Evolutionary conservation across 441 rosid species (phyloP).

Genomic region (Hura crepitans): DNA sequence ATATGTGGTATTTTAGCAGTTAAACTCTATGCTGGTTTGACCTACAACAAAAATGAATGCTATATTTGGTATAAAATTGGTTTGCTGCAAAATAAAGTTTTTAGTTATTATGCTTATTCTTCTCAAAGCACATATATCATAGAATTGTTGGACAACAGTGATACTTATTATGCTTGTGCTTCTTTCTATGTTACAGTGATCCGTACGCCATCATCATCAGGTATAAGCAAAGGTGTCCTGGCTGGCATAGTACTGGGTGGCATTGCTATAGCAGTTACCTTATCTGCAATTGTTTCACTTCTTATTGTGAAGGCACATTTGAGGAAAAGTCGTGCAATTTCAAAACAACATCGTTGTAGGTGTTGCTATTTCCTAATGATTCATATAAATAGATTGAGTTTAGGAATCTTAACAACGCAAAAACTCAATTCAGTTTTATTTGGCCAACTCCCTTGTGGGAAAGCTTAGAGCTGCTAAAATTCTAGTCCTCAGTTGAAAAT

Average conservation of each 20-base stretch:
- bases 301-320: slow-evolving; percentile 50
- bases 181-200: slow-evolving; percentile 38
- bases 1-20: neutral
- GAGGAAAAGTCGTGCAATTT: slow-evolving; percentile 38
- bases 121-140: neutral
- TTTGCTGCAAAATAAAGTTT: neutral
- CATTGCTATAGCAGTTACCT: slow-evolving; percentile 61
- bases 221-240: slow-evolving; percentile 56
- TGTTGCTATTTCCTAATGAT: slow-evolving; percentile 17
- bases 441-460: neutral
- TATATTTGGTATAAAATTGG: neutral
- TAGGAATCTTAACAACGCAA: neutral
- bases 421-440: neutral
- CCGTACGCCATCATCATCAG: slow-evolving; percentile 29
- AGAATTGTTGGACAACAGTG: slow-evolving; percentile 6
- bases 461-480: neutral
- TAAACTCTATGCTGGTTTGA: neutral
- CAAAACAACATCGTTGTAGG: slow-evolving; percentile 60
- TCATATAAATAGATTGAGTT: neutral
- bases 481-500: neutral
- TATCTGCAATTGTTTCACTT: slow-evolving; percentile 67
- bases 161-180: slow-evolving; percentile 8
- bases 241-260: slow-evolving; percentile 66
- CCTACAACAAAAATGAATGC: neutral
- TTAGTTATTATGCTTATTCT: neutral